Base-by-base conservation (phyloP, 1,284 basidiomycete genomes). In the Malassezia brasiliensis region DNA sequence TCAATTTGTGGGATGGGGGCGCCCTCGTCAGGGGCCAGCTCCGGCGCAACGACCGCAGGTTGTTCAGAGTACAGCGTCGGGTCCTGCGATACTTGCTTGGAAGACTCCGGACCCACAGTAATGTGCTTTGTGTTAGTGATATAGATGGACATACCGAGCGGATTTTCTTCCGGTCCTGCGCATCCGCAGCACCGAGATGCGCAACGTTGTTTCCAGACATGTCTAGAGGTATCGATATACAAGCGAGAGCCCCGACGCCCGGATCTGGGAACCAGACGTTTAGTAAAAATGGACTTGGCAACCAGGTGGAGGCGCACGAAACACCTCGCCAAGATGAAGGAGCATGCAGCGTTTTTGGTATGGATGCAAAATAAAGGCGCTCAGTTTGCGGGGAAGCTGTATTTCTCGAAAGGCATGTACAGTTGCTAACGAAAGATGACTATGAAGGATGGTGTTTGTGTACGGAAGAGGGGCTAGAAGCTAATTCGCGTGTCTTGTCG, bases 31-130 rank as follows among this genome's bases (percentile, higher is more conserved):
- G 28, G 36, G 10, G 55, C 50, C 14, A 57, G 50, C 35, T 57
- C 55, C 4, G 55, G 55, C 2, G 55, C 55, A 2, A 57, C 55
- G 3, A 57, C 55, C 8, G 50, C 50, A 4, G 55, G 56, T 35
- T 64, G 60, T n/a, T 50, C 37, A 4, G 48, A 34, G 14, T 52
- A 55, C 31, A 45, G 25, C 4, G 31, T 31, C 11, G 60, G 42
- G 17, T 56, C 46, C 41, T 62, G 28, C 5, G 62, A 49, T 4
- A 64, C 50, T 15, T 52, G 28, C 45, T 50, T 50, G 1, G 55
- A 48, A 1, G 55, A 52, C 14, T 47, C 32, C 1, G 55, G 55
- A 8, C 55, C 55, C 2, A 57, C 55, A 17, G 50, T 52, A 31
- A 57, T 41, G 36, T 57, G 55, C 55, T 56, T 35, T 9, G 5